Base-by-base conservation (phyloP, 805 yeast genomes). In the Wickerhamomyces bisporus region DNA sequence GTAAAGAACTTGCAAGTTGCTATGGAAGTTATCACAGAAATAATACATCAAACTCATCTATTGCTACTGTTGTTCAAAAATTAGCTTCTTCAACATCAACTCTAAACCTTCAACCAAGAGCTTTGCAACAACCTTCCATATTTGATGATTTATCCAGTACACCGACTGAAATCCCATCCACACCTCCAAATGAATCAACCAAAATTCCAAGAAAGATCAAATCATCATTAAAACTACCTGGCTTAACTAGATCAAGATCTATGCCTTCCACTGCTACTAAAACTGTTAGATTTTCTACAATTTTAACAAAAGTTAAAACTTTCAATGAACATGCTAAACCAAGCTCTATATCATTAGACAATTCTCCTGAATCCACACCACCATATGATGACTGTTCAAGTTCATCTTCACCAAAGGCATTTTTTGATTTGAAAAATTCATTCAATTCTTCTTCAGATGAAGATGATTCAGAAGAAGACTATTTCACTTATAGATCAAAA, bases 301-400 rank as follows among this genome's bases (percentile, higher is more conserved):
- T 74, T 35, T 62, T 81, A 41, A 79, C 77, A 37, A 77, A 77
- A 29, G 71, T 82, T 39, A 81, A 81, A 56, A 73, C 75, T 50
- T 81, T 82, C 53, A 76, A 77, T 48, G 79, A 78, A 30, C 57
- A 61, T 20, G 80, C 75, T 35, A 74, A 73, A 44, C 87, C 88
- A 23, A 66, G 70, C 10, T 71, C 82, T 2, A 82, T 81, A n/a
- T 77, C 84, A 0, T 62, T 67, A 35, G 77, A 75, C 30, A 70
- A 68, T 45, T 70, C 83, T 2, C 81, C 81, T 0, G 52, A 53
- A 17, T 37, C 31, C 6, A 43, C 54, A 3, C 49, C 55, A 5
- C 41, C 51, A 15, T 21, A 20, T 13, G 34, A 28, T 13, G 26
- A n/a, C 11, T 11, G 20, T 19, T 17, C 14, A 14, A 32, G 29